Evolutionary conservation across 805 yeast species (phyloP), one percentile per base, ranked within the genome.

Genomic region (Wickerhamomyces rabaulensis): DNA sequence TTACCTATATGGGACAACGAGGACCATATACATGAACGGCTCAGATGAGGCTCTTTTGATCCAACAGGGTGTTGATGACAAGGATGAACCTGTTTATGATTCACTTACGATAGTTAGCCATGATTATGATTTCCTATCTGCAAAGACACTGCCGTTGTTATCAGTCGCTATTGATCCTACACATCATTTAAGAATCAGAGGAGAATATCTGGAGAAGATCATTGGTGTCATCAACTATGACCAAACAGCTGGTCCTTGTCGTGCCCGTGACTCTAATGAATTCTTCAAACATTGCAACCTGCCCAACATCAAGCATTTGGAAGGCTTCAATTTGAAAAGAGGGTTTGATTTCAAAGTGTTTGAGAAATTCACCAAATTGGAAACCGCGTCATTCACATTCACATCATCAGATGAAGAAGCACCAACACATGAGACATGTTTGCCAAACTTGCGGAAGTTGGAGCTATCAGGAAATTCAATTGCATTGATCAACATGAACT

Each of bases 31-130:
- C 37, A 19, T 42, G n/a, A 35, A 47, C 31, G 46, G 17, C 2
- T 40, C 50, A 15, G 50, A 47, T 47, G 17, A 43, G 10, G 50
- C 43, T 3, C 12, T 47, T 8, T 20, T 47, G 7, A 31, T 43
- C 4, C 44, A 39, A 13, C 41, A 23, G 7, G 35, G 42, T 22
- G 35, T 25, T 23, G 41, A 19, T 9, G 40, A 13, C 13, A 17
- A 20, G 19, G 21, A n/a, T 4, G 38, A 37, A 22, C 16, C 22
- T 3, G 19, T 15, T 9, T 41, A 39, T 27, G 42, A 41, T 7
- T 13, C 43, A 6, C 21, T 43, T 4, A 21, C 19, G 17, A 15
- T 47, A 3, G 41, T 39, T 19, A 39, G 43, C 8, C 45, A 43
- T 21, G 10, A 23, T 5, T 40, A 40, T 26, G 15, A 43, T 15